phyloP scores from a whole-genome alignment of 208 protist species.

The Leishmania major region DNA sequence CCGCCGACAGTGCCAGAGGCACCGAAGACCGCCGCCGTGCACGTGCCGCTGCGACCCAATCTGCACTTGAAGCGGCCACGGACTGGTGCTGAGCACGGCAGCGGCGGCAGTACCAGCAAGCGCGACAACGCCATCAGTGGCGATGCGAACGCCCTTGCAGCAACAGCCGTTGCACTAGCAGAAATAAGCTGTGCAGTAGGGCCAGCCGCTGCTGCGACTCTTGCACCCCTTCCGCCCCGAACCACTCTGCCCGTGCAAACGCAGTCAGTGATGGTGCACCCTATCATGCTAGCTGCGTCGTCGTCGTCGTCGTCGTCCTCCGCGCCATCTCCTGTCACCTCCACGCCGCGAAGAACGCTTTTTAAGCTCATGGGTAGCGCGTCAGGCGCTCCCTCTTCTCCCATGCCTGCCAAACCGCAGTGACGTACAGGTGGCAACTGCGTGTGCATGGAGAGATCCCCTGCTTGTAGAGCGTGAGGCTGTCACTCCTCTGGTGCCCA shows the following conservation, averaged over 20 bases:
- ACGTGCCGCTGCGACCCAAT: constrained; percentile 19
- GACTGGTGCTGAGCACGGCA: background rate
- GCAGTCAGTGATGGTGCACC: background rate
- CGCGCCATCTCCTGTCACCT: background rate
- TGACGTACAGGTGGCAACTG: background rate
- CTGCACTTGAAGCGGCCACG: constrained; percentile 33
- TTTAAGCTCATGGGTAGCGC: constrained; percentile 24
- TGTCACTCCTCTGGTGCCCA: background rate
- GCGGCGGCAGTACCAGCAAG: background rate
- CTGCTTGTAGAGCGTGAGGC: background rate
- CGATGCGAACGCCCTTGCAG: background rate
- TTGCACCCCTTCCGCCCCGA: background rate
- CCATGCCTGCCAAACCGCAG: background rate
- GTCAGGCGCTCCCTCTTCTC: background rate
- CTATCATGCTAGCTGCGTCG: constrained; percentile 1
- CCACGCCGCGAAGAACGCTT: constrained; percentile 18
- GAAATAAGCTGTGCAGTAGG: background rate
- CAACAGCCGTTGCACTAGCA: background rate
- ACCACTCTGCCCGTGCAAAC: background rate
- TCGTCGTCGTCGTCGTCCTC: constrained; percentile 11
- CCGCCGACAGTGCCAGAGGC: background rate
- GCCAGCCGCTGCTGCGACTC: background rate
- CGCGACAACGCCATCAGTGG: background rate
- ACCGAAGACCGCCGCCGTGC: constrained; percentile 5
- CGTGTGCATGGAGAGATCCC: background rate